These are phyloP conservation scores for Nicotiana obtusifolia DNA, from an alignment of 257 asterid genomes.

Conservation along the genomic window DNA sequence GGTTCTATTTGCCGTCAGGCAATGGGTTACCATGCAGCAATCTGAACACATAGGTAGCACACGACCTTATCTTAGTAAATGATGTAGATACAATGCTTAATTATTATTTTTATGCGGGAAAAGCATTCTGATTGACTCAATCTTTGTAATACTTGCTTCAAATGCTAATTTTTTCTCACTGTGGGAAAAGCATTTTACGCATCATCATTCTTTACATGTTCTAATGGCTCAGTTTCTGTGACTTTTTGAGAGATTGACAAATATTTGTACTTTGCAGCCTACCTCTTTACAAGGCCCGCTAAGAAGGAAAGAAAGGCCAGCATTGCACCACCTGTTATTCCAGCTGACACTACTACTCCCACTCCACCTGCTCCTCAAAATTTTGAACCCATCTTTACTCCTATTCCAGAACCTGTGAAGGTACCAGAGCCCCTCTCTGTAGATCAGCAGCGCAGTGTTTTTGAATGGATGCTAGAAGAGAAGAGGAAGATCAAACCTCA, in stretches of 20 bases:
- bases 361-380: conserved; percentile 24
- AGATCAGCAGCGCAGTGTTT: conserved; percentile 54
- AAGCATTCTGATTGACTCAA: neutral
- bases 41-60: neutral
- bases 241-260: neutral
- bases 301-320: conserved; percentile 33
- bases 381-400: conserved; percentile 18
- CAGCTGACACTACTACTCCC: conserved; percentile 29
- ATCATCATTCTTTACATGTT: neutral
- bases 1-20: neutral
- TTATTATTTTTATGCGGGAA: neutral
- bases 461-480: conserved; percentile 75
- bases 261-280: conserved; percentile 38
- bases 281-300: conserved; percentile 44
- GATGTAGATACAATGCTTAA: neutral
- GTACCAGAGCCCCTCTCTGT: conserved; percentile 40
- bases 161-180: neutral
- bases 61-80: neutral
- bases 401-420: conserved; percentile 29
- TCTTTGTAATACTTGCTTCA: neutral
- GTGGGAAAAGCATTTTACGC: neutral
- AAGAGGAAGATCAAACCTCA: conserved; percentile 52
- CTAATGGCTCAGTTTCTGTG: neutral
- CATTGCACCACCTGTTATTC: conserved; percentile 30
- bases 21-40: neutral